A percentile compares a stretch with the other conserved stretches of the same genome.
phyloP scores from a whole-genome alignment of 768 basidiomycete genomes.

The Harrya chromipes region DNA sequence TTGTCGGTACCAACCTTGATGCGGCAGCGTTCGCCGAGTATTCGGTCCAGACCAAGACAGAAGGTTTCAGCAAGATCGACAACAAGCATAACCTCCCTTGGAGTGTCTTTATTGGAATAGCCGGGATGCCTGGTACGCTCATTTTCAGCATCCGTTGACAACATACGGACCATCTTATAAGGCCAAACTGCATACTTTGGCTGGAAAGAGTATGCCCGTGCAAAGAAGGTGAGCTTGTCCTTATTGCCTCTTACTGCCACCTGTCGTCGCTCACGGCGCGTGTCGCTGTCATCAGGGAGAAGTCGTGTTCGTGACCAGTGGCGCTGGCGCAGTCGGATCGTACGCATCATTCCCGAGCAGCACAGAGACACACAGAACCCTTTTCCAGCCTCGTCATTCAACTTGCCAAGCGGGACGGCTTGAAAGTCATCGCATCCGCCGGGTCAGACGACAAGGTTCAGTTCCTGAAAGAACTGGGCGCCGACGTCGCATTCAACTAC shows the following conservation, averaged over 20 bases:
- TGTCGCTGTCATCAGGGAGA: conserved; percentile 37
- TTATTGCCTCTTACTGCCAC: not conserved
- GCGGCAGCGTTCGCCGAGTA: no score
- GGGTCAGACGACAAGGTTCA: conserved; percentile 73
- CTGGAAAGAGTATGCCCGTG: conserved; percentile 7
- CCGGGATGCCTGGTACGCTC: no score
- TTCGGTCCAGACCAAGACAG: no score
- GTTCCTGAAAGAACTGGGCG: conserved; percentile 58
- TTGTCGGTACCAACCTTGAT: no score
- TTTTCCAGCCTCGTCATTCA: conserved; percentile 44
- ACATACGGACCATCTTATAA: not conserved
- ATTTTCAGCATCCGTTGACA: no score
- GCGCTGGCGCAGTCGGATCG: conserved; percentile 56
- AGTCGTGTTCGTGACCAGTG: conserved; percentile 46
- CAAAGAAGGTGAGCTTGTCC: conserved; percentile 21
- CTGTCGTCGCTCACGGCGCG: not conserved
- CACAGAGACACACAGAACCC: not conserved
- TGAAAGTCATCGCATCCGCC: conserved; percentile 68
- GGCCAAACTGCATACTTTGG: conserved; percentile 19
- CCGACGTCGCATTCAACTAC: conserved; percentile 73
- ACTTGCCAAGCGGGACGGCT: conserved; percentile 47
- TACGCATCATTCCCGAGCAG: conserved; percentile 28
- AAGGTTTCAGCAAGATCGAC: conserved; percentile 11
- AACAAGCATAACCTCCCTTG: conserved; percentile 30
- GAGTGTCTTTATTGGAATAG: conserved; percentile 11